phyloP scores from a whole-genome alignment of 108 stramenopile genomes.

The Aurantiochytrium sp. region DNA sequence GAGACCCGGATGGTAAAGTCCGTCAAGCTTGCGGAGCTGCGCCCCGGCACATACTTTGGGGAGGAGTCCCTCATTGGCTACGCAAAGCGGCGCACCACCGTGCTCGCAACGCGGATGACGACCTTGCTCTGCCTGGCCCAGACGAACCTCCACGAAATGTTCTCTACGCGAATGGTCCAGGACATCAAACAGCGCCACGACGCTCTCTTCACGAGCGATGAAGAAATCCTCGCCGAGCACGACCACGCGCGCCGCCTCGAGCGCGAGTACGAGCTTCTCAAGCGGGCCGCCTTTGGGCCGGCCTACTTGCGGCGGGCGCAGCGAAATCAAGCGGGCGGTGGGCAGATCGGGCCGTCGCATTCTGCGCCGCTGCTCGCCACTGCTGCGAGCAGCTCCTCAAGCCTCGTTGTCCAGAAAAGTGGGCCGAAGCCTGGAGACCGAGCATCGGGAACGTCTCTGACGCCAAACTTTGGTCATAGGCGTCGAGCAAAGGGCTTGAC shows the following conservation, averaged over 20 bases:
- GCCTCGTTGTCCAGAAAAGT: no score
- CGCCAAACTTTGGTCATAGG: no score
- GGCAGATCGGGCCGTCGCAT: no score
- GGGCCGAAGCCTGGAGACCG: no score
- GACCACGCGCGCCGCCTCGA: neutral
- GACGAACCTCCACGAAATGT: neutral
- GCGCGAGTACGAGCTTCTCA: neutral
- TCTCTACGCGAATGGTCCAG: neutral
- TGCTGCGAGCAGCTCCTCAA: no score
- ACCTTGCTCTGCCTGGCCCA: neutral
- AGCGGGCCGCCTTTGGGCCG: neutral
- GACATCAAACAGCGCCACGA: neutral
- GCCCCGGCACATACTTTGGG: neutral
- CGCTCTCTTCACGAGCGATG: neutral
- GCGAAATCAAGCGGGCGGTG: neutral
- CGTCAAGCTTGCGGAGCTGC: slow-evolving; percentile 18
- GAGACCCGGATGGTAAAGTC: neutral
- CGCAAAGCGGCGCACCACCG: neutral
- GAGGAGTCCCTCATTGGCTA: slow-evolving; percentile 1
- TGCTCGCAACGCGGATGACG: neutral
- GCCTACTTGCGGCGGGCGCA: neutral
- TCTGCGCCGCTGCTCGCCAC: no score
- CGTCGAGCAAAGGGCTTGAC: no score
- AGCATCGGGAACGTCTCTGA: no score
- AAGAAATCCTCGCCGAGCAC: neutral